These are phyloP conservation scores for Capsicum pubescens DNA, from an alignment of 257 asterid genomes.

Conservation along the genomic window DNA sequence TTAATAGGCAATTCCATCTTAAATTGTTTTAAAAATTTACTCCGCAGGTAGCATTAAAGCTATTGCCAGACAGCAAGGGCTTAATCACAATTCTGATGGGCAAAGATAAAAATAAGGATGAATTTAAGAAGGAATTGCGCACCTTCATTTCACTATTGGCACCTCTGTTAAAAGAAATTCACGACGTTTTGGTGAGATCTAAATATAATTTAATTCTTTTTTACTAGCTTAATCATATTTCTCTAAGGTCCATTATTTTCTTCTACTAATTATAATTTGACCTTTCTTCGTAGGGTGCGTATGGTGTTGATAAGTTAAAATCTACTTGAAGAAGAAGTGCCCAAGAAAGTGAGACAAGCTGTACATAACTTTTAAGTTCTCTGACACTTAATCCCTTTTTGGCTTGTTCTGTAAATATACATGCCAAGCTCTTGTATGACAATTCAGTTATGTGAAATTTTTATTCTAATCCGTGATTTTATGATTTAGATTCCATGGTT, in stretches of 20 bases:
- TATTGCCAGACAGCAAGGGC: slow-evolving; percentile 65
- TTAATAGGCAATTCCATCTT: not conserved
- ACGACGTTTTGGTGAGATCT: slow-evolving; percentile 57
- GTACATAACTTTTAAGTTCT: slow-evolving; percentile 15
- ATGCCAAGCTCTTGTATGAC: not conserved
- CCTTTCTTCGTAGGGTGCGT: slow-evolving; percentile 51
- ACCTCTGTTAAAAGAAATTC: slow-evolving; percentile 63
- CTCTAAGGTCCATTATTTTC: not conserved
- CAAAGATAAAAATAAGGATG: slow-evolving; percentile 52
- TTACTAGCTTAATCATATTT: not conserved
- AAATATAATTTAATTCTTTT: not conserved
- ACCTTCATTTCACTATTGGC: slow-evolving; percentile 51
- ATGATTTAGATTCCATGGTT: not conserved
- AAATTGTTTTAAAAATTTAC: not conserved
- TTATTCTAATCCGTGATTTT: not conserved
- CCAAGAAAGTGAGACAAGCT: not conserved
- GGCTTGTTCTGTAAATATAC: slow-evolving; percentile 31
- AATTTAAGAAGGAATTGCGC: slow-evolving; percentile 61
- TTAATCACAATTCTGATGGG: slow-evolving; percentile 58
- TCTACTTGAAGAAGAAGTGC: slow-evolving; percentile 48
- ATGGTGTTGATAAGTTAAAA: slow-evolving; percentile 68
- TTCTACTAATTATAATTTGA: not conserved
- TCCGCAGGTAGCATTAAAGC: slow-evolving; percentile 70
- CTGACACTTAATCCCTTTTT: not conserved
- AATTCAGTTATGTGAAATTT: slow-evolving; percentile 5